Evolutionary conservation across 164 flowering plant species (phyloP), one percentile per base, ranked within the genome.

Genomic region (Warburgia ugandensis): DNA sequence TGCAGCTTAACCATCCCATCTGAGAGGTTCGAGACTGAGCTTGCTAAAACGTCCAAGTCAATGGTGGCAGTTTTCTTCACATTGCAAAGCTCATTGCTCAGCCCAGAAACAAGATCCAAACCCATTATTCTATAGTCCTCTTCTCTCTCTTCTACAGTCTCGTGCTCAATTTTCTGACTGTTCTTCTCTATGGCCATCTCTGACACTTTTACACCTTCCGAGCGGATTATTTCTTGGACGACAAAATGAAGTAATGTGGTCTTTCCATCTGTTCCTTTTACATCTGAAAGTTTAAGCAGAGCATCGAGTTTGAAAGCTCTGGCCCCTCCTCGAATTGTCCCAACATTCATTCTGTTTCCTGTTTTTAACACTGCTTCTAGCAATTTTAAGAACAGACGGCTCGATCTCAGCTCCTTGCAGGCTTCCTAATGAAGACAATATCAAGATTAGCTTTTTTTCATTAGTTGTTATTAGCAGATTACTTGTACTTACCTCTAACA

Each of bases 401-500:
- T 91, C 28, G 92, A 85, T 67, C 84, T 75, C 6, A 91, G 79
- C 67, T 87, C 98, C 68, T 78, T 83, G 76, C 96, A 87, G 35
- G 96, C 98, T 50, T 87, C 96, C 98, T 91, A 44, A 17, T 27
- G 47, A 27, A 40, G 3, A 36, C 11, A 19, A 48, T 23, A 17
- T 14, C 29, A 30, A 10, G 31, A 41, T 41, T n/a, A 22, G 45
- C 26, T 19, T 46, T 26, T 19, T 10, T 9, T n/a, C 12, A 1
- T 41, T 52, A 11, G 44, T n/a, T 43, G 40, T 13, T 16, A 6
- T 37, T 30, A 30, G 10, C 5, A 30, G n/a, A n/a, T 64, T 57
- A 79, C 94, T 75, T 91, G 96, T 63, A 84, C 96, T 69, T 68
- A 92, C 98, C 95, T 92, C 86, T 25, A 92, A 76, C 81, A 79